These are phyloP conservation scores for Tillandsia fasciculata DNA, from an alignment of 176 grass and related monocot genomes.

Conservation along the genomic window DNA sequence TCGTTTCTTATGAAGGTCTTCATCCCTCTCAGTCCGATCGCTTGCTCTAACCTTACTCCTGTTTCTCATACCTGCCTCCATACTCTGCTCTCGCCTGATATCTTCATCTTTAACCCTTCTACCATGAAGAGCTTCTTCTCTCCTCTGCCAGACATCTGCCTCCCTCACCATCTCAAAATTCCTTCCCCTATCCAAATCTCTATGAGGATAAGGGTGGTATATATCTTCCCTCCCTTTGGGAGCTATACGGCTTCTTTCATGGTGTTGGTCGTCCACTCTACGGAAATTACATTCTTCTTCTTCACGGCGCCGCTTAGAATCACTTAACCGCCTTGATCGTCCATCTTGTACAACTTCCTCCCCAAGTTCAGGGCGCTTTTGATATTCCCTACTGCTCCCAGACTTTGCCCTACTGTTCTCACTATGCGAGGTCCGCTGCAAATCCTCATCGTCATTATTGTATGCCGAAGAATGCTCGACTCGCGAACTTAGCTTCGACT, in stretches of 20 bases:
- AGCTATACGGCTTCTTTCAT: constrained; percentile 29
- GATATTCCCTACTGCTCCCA: constrained; percentile 59
- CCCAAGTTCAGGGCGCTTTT: constrained; percentile 43
- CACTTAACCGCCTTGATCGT: constrained; percentile 28
- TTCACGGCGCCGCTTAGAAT: constrained; percentile 42
- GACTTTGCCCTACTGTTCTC: constrained; percentile 65
- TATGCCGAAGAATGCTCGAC: constrained; percentile 32
- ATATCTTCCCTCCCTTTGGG: constrained; percentile 56
- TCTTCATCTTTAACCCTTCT: constrained; percentile 77
- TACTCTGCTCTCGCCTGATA: constrained; percentile 45
- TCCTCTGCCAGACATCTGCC: constrained; percentile 43
- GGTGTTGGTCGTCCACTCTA: constrained; percentile 32
- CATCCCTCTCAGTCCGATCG: constrained; percentile 64
- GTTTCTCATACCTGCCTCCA: constrained; percentile 37
- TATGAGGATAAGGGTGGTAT: constrained; percentile 32
- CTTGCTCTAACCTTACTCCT: constrained; percentile 50
- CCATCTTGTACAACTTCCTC: constrained; percentile 62
- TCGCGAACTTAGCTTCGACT: constrained; percentile 31
- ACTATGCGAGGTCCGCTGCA: constrained; percentile 32
- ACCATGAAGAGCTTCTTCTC: constrained; percentile 60
- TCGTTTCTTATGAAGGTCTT: constrained; percentile 62
- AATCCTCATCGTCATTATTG: constrained; percentile 41
- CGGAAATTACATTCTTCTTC: constrained; percentile 34
- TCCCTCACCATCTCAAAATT: constrained; percentile 76
- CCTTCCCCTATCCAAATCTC: constrained; percentile 54